Base-by-base conservation (phyloP, 2,329 filamentous ascomycete genomes). In the Colletotrichum spinosum region DNA sequence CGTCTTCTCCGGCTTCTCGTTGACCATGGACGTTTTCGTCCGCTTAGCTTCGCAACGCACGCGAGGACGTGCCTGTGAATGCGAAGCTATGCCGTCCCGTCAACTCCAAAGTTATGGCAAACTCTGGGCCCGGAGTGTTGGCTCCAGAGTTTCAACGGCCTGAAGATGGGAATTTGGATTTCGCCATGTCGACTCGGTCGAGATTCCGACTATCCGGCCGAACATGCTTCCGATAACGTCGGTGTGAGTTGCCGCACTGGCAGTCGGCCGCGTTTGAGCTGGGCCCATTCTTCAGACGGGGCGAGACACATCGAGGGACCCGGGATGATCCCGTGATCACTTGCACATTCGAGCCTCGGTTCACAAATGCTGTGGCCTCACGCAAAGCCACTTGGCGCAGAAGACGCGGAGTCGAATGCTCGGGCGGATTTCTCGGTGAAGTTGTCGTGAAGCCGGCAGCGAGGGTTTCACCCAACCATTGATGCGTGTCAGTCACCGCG, bases 71-170 rank as follows among this genome's bases (percentile, higher is more conserved):
- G 25, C 25, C 35, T 54, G 60, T 50, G 45, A 38, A 25, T 25
- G 50, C 17, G 13, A 65, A 56, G 25, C 62, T 35, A 55, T 52
- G n/a, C 25, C 34, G 34, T 39, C 25, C 25, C 25, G 25, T 25
- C 25, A 25, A 25, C 3, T 25, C 5, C 25, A 25, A 25, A 42
- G 9, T 17, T 10, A 34, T 42, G 51, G 45, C 13, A 48, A 61
- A 44, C 51, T 35, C 33, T 56, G 46, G 12, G 15, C 10, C 39
- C 57, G 62, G 62, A 61, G 57, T 37, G 13, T 45, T 34, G 39
- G 13, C 13, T 62, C 62, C 62, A 61, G 54, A 60, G 45, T 61
- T 65, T 56, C 52, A 56, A 62, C 57, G 52, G 37, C 48, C 17
- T 13, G 52, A 52, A 33, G 10, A 65, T 61, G 52, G 56, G 25